A percentile compares a stretch with the other conserved stretches of the same genome.
Evolutionary conservation across 2,329 filamentous ascomycete species (phyloP).

Genomic region (Aureobasidium vineae): DNA sequence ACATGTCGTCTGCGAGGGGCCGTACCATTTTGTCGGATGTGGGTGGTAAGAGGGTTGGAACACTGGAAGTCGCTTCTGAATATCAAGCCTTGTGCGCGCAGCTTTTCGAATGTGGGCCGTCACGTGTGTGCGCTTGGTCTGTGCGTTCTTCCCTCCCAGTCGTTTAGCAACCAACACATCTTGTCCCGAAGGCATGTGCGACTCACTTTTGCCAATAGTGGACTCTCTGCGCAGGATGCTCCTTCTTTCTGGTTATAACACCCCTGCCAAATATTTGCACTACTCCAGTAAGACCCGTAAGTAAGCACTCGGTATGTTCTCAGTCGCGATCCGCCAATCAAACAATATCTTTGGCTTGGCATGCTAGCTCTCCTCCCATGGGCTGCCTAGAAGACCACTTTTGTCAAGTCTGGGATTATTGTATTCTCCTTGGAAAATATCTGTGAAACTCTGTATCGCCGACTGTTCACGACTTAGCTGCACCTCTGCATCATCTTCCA

Average conservation of each 20-base stretch:
- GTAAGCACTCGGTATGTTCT: not conserved
- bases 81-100: slow-evolving; percentile 22
- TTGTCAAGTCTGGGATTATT: not conserved
- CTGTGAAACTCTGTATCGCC: not conserved
- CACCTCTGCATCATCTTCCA: not conserved
- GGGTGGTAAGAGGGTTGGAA: slow-evolving; percentile 18
- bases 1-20: slow-evolving; percentile 10
- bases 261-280: not conserved
- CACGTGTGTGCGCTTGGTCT: slow-evolving; percentile 18
- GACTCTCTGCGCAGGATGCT: not conserved
- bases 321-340: not conserved
- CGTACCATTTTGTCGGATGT: slow-evolving; percentile 47
- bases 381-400: not conserved
- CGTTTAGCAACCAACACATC: slow-evolving; percentile 6
- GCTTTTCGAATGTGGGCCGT: slow-evolving; percentile 17
- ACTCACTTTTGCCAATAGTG: not conserved
- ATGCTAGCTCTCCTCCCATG: not conserved
- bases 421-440: not conserved
- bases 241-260: not conserved
- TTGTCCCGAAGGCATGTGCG: not conserved
- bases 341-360: slow-evolving; percentile 19
- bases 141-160: not conserved
- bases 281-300: not conserved
- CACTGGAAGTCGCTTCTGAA: slow-evolving; percentile 11
- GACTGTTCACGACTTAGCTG: not conserved